Evolutionary conservation across 2,329 filamentous ascomycete species (phyloP).

Genomic region (Colletotrichum noveboracense): DNA sequence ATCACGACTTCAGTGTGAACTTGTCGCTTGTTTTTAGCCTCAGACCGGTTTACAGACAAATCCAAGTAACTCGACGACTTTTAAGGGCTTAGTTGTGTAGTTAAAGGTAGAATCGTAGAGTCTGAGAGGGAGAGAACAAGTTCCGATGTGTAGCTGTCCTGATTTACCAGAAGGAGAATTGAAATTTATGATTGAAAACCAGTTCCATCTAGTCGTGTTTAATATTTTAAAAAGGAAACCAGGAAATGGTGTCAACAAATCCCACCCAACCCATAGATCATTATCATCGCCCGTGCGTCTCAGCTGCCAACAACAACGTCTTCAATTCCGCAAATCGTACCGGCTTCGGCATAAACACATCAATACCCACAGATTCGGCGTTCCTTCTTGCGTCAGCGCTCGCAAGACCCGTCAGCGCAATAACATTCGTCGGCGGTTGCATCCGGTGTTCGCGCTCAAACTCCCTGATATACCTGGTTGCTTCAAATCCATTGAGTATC

Average conservation of each 20-base stretch:
- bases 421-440: slow-evolving; percentile 45
- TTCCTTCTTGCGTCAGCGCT: slow-evolving; percentile 53
- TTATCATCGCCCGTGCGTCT: neutral
- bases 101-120: accelerated
- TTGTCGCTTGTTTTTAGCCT: too few species aligned
- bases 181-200: neutral
- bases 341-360: slow-evolving; percentile 57
- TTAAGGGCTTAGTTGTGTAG: accelerated
- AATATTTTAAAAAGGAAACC: neutral
- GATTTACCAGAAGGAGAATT: neutral
- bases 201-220: neutral
- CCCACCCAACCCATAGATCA: neutral
- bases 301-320: slow-evolving; percentile 30
- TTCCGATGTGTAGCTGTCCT: neutral
- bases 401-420: slow-evolving; percentile 58
- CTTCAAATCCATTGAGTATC: slow-evolving; percentile 55
- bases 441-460: slow-evolving; percentile 48
- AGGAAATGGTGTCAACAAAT: neutral
- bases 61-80: too few species aligned
- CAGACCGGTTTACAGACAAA: too few species aligned
- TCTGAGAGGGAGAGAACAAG: neutral
- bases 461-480: slow-evolving; percentile 53
- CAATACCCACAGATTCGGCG: slow-evolving; percentile 52
- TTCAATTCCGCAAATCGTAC: slow-evolving; percentile 48
- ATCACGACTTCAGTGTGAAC: too few species aligned